A percentile compares a stretch with the other conserved stretches of the same genome.
Conservation (phyloP, 1,139 yeast species). For the Candida sp. region DNA sequence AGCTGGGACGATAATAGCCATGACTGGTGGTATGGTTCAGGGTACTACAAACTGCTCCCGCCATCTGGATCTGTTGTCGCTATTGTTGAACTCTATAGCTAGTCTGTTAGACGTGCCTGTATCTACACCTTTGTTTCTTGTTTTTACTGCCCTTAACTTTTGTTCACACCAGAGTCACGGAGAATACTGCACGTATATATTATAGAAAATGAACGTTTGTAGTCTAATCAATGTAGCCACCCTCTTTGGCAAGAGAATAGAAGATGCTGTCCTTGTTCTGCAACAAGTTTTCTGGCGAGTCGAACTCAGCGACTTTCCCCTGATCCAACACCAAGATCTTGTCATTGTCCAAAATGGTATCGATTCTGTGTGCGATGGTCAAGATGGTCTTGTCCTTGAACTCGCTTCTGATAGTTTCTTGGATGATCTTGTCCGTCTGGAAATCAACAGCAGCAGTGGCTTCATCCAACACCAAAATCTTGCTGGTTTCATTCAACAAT, state of each 20-base stretch:
- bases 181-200: no score
- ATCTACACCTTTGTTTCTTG: no score
- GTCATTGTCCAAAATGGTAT: constrained; percentile 83
- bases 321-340: constrained; percentile 69
- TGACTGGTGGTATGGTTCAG: no score
- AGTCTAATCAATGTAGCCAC: constrained; percentile 19
- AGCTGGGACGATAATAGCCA: no score
- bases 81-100: no score
- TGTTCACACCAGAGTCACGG: no score
- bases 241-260: constrained; percentile 36
- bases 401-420: constrained; percentile 69
- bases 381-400: constrained; percentile 72
- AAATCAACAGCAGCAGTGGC: constrained; percentile 90
- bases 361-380: constrained; percentile 84
- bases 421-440: constrained; percentile 77
- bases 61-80: no score
- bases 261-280: constrained; percentile 27
- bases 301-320: constrained; percentile 76
- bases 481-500: constrained; percentile 56
- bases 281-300: constrained; percentile 40
- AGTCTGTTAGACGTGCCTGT: no score
- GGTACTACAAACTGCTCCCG: no score
- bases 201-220: background rate
- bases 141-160: no score
- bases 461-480: constrained; percentile 75